Evolutionary conservation across 805 yeast species (phyloP).

Genomic region (Grigorovia jiainica): DNA sequence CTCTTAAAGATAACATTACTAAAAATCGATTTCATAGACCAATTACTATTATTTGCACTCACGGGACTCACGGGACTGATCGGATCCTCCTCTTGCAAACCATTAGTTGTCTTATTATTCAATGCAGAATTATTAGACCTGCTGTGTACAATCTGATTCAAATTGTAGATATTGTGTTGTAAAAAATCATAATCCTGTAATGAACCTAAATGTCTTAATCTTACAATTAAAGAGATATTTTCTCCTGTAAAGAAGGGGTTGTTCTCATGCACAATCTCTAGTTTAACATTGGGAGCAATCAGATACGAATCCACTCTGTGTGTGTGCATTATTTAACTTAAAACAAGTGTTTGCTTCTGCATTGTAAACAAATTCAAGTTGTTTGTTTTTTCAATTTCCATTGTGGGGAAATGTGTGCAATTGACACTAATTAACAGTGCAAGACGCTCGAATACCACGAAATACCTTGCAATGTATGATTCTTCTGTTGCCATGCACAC

Average conservation of each 20-base stretch:
- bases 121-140: neutral
- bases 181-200: conserved; percentile 12
- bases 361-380: neutral
- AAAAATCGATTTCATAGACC: neutral
- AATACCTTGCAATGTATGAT: too few relatives aligned
- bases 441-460: neutral
- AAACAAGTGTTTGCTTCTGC: neutral
- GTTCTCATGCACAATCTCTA: conserved; percentile 34
- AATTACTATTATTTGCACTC: neutral
- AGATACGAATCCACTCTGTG: conserved; percentile 24
- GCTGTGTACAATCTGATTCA: conserved; percentile 4
- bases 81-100: too few relatives aligned
- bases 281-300: conserved; percentile 28
- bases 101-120: too few relatives aligned
- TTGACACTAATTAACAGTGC: too few relatives aligned
- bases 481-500: too few relatives aligned
- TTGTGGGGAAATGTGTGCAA: neutral
- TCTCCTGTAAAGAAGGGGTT: conserved; percentile 37
- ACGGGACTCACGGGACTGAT: too few relatives aligned
- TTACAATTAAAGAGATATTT: conserved; percentile 30
- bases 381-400: too few relatives aligned
- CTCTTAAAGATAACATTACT: neutral
- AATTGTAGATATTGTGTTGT: conserved; percentile 6
- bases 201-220: conserved; percentile 34
- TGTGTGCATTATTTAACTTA: conserved; percentile 23